These are phyloP conservation scores for Colletotrichum tropicicola DNA, from an alignment of 2,329 filamentous ascomycete genomes.

Conservation along the genomic window DNA sequence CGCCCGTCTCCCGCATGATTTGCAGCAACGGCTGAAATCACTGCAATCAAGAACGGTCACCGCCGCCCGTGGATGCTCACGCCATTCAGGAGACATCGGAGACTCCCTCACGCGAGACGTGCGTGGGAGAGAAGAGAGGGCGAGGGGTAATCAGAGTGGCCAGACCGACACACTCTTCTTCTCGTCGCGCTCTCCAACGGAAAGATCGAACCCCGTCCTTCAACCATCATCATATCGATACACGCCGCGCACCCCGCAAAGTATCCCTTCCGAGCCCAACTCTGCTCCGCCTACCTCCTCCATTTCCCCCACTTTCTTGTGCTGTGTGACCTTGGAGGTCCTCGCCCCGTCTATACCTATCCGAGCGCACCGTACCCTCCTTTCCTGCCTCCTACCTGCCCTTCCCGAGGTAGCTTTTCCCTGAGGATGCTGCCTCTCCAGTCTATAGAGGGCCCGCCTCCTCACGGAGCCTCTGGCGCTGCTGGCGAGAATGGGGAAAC, in stretches of 20 bases:
- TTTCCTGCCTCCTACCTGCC: slow-evolving; percentile 13
- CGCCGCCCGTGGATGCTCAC: not conserved
- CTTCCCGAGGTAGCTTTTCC: slow-evolving; percentile 16
- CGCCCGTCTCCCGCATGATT: slow-evolving; percentile 13
- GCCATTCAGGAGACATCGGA: not conserved
- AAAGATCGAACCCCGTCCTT: not conserved
- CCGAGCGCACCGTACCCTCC: slow-evolving; percentile 34
- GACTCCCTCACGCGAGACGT: slow-evolving; percentile 10
- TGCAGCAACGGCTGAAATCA: slow-evolving; percentile 1
- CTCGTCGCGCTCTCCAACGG: not conserved
- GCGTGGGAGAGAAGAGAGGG: slow-evolving; percentile 11
- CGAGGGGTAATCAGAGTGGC: not conserved
- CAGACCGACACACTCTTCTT: not conserved
- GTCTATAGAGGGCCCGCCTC: slow-evolving; percentile 57
- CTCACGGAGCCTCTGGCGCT: slow-evolving; percentile 37
- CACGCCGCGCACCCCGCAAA: slow-evolving; percentile 25
- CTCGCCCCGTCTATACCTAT: slow-evolving; percentile 31
- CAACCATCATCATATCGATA: slow-evolving; percentile 16
- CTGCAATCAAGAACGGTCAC: slow-evolving; percentile 7
- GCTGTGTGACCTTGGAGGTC: slow-evolving; percentile 42
- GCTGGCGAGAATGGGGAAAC: slow-evolving; percentile 59
- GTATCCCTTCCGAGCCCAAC: slow-evolving; percentile 20
- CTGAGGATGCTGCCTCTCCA: slow-evolving; percentile 62
- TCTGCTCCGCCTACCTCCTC: slow-evolving; percentile 28
- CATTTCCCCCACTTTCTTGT: slow-evolving; percentile 38